phyloP scores from a whole-genome alignment of 2,329 filamentous ascomycete genomes.

The Alternaria burnsii region DNA sequence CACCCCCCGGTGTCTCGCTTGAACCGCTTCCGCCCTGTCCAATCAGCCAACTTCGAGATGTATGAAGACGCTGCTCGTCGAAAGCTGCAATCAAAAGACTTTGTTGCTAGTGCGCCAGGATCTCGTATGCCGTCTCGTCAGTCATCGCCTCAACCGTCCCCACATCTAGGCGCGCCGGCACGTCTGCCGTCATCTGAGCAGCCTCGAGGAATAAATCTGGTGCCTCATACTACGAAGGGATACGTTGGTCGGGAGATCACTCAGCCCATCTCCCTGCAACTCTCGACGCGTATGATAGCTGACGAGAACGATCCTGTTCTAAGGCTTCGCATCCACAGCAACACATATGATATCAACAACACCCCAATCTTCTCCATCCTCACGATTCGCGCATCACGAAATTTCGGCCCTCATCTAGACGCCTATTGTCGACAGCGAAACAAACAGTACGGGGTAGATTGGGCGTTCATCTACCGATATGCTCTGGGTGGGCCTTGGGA shows the following conservation, averaged over 20 bases:
- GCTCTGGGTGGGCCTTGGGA: background rate
- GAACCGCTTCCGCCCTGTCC: background rate
- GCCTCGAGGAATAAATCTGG: background rate
- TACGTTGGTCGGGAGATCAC: background rate
- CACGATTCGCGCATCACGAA: conserved; percentile 11
- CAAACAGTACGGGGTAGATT: conserved; percentile 20
- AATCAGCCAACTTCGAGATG: background rate
- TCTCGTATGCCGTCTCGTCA: conserved; percentile 13
- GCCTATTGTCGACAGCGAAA: conserved; percentile 25
- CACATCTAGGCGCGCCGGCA: background rate
- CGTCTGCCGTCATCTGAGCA: background rate
- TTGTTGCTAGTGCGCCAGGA: conserved; percentile 8
- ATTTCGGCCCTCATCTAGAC: conserved; percentile 22
- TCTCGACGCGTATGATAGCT: background rate
- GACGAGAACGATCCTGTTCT: conserved; percentile 1
- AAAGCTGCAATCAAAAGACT: background rate
- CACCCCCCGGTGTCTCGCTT: conserved; percentile 1
- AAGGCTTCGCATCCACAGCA: conserved; percentile 20
- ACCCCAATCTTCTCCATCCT: conserved; percentile 25
- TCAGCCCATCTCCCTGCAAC: background rate
- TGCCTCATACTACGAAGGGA: background rate
- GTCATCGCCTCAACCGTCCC: conserved; percentile 1
- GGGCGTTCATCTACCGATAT: conserved; percentile 23
- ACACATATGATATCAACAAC: conserved; percentile 19
- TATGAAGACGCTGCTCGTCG: background rate